phyloP scores from a whole-genome alignment of 176 grass and related monocot genomes.

The Hordeum marinum region DNA sequence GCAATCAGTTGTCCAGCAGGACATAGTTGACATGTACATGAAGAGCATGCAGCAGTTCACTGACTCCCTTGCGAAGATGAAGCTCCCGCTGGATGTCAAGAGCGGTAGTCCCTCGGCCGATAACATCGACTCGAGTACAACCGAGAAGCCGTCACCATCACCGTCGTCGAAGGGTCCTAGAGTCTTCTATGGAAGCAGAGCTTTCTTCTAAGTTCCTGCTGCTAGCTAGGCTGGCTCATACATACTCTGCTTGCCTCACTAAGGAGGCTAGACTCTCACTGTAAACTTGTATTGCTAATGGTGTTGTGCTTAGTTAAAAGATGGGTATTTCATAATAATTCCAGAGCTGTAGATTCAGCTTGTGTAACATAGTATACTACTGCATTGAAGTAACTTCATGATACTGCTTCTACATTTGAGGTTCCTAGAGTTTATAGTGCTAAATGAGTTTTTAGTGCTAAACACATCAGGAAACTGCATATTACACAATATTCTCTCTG shows the following conservation, averaged over 20 bases:
- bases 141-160: constrained; percentile 40
- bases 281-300: constrained; percentile 13
- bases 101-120: constrained; percentile 30
- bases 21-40: constrained; percentile 96
- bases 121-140: constrained; percentile 25
- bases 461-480: neutral
- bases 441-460: neutral
- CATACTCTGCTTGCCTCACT: constrained; percentile 3
- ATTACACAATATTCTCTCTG: neutral
- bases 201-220: constrained; percentile 68
- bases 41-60: constrained; percentile 99
- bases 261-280: constrained; percentile 3
- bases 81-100: constrained; percentile 73
- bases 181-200: constrained; percentile 96
- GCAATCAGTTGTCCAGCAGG: constrained; percentile 63
- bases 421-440: neutral
- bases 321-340: constrained; percentile 16
- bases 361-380: neutral
- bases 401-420: neutral
- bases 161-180: constrained; percentile 46
- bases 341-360: neutral
- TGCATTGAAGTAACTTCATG: neutral
- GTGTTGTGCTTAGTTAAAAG: constrained; percentile 5
- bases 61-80: constrained; percentile 91
- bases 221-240: neutral